phyloP scores from a whole-genome alignment of 2,329 filamentous ascomycete genomes.

The Gnomoniopsis smithogilvyi region DNA sequence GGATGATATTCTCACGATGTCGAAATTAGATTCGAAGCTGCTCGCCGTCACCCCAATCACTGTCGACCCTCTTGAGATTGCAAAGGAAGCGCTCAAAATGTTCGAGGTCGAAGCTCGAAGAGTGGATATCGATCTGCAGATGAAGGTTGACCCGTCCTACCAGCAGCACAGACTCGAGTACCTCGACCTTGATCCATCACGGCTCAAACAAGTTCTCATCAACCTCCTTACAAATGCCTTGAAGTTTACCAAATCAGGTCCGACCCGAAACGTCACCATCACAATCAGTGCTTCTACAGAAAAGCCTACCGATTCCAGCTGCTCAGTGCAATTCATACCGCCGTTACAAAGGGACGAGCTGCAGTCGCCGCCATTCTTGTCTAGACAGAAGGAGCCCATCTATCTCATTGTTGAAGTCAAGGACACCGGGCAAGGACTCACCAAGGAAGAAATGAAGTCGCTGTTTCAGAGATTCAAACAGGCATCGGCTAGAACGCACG shows the following conservation, averaged over 20 bases:
- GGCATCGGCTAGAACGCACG: conserved; percentile 67
- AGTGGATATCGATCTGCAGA: conserved; percentile 63
- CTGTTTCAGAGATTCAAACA: conserved; percentile 74
- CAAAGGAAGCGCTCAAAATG: conserved; percentile 69
- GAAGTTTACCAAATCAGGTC: conserved; percentile 71
- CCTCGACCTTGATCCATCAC: conserved; percentile 67
- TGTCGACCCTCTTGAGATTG: conserved; percentile 64
- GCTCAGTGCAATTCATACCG: conserved; percentile 60
- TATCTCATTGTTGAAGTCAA: conserved; percentile 71
- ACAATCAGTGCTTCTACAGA: conserved; percentile 41
- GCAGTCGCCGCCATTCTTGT: conserved; percentile 30
- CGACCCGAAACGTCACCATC: conserved; percentile 52
- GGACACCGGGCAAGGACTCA: conserved; percentile 73
- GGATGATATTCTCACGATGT: conserved; percentile 70
- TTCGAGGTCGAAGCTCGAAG: conserved; percentile 73
- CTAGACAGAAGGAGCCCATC: conserved; percentile 42
- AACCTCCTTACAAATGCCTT: conserved; percentile 79
- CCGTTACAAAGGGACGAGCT: conserved; percentile 45
- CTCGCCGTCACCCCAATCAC: conserved; percentile 69
- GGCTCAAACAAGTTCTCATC: conserved; percentile 75
- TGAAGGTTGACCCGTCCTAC: conserved; percentile 62
- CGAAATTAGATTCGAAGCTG: conserved; percentile 73
- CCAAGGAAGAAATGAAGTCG: conserved; percentile 62
- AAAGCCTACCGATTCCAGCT: conserved; percentile 36
- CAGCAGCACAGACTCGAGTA: conserved; percentile 57